phyloP scores from a whole-genome alignment of 257 asterid genomes.

The Nicotiana sylvestris region DNA sequence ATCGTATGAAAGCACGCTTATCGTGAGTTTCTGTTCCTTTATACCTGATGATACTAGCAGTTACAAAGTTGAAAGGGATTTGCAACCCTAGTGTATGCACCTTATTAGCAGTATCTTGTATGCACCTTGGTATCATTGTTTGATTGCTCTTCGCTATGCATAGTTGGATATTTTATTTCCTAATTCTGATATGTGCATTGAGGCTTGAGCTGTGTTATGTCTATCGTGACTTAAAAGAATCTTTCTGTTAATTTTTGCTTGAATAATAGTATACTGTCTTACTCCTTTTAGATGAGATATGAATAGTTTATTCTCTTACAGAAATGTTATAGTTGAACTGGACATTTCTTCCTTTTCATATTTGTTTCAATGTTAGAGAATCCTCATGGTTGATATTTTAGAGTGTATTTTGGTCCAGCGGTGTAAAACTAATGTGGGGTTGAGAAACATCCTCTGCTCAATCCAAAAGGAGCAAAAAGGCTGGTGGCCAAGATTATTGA shows the following conservation, averaged over 20 bases:
- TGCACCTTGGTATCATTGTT: not conserved
- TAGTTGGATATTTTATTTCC: not conserved
- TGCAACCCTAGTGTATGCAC: not conserved
- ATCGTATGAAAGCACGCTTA: not conserved
- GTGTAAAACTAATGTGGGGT: slow-evolving; percentile 67
- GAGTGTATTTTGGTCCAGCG: slow-evolving; percentile 41
- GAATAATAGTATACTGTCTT: not conserved
- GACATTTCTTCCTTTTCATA: not conserved
- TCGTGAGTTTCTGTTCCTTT: not conserved
- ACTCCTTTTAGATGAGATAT: not conserved
- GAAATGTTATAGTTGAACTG: not conserved
- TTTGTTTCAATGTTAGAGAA: not conserved
- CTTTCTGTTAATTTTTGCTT: not conserved
- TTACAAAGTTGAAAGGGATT: not conserved
- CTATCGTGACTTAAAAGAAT: not conserved
- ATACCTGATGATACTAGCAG: not conserved
- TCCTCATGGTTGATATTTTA: not conserved
- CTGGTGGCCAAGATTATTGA: slow-evolving; percentile 85
- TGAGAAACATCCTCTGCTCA: slow-evolving; percentile 70
- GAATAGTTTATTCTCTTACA: not conserved
- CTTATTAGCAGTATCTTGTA: not conserved
- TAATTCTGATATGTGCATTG: not conserved
- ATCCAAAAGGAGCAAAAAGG: slow-evolving; percentile 61
- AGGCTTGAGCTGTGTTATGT: not conserved
- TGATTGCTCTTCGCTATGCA: not conserved